phyloP scores from a whole-genome alignment of 495 filamentous ascomycete species.

The Elaphomyces granulatus region DNA sequence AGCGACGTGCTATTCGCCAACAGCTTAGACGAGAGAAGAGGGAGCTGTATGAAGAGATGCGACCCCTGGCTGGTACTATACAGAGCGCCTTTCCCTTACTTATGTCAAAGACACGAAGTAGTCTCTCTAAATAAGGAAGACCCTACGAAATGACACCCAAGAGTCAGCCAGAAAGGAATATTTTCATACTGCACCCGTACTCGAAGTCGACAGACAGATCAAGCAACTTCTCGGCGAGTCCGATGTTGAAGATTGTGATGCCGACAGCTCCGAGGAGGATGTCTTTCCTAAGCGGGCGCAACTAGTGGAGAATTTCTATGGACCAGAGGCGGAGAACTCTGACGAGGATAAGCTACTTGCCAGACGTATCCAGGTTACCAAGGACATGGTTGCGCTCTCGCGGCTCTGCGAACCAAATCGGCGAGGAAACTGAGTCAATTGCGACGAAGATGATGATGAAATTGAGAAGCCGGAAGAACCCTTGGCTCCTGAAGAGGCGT shows the following conservation, averaged over 20 bases:
- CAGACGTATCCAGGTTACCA: conserved; percentile 17
- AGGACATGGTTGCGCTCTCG: conserved; percentile 16
- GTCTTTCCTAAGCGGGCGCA: conserved; percentile 16
- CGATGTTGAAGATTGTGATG: conserved; percentile 7
- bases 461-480: conserved; percentile 8
- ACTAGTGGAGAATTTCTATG: conserved; percentile 18
- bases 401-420: conserved; percentile 12
- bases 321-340: conserved; percentile 15
- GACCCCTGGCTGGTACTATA: conserved; percentile 15
- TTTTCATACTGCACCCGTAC: conserved; percentile 14
- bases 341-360: conserved; percentile 15
- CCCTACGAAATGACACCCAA: conserved; percentile 10
- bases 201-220: conserved; percentile 18
- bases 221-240: conserved; percentile 12
- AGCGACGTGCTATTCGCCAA: conserved; percentile 15
- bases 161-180: conserved; percentile 19
- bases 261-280: conserved; percentile 8
- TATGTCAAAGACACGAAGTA: conserved; percentile 14
- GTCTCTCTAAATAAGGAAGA: conserved; percentile 15
- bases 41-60: conserved; percentile 18
- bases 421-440: conserved; percentile 15
- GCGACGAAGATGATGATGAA: conserved; percentile 10
- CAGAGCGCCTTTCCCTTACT: conserved; percentile 14
- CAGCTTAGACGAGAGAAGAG: conserved; percentile 16
- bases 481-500: conserved; percentile 6